Evolutionary conservation across 768 basidiomycete genomes (phyloP), one percentile per base, ranked within the genome.

Genomic region (Leucocoprinus birnbaumii): DNA sequence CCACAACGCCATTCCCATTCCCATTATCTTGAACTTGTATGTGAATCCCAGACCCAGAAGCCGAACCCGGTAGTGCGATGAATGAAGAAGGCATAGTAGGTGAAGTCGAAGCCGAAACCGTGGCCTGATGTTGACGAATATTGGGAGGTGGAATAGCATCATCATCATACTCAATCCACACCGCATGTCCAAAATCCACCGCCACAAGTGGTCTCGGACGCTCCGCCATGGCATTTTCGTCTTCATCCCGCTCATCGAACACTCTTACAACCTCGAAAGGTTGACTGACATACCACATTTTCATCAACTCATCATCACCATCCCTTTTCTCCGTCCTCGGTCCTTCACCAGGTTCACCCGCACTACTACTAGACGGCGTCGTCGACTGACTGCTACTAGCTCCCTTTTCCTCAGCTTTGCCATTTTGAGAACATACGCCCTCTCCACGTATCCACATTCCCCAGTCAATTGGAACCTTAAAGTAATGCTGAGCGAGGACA

Each of bases 151-250:
- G 66, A 13, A 68, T 63, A n/a, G 68, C 68, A 48, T 55, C 70
- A 60, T 68, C 73, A 59, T 59, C 63, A 61, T 84, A 82, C 62
- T 89, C 87, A 45, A 94, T 82, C 82, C 91, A 89, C 34, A 91
- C 86, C 16, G 92, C 88, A 62, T 93, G 91, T 40, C 90, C 89
- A 71, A 94, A 95, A 64, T 94, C 84, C 6, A 94, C 86, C 0
- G 87, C 87, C n/a, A 89, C 82, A 13, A 89, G 75, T 21, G 87
- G 87, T 2, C 87, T 75, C 18, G 84, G 83, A 3, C 83, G 74
- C 26, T 82, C 83, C 24, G 35, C 37, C 53, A 63, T 57, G 2
- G 58, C 61, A 0, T 62, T 66, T 1, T 70, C 75, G 14, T 73
- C 71, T 8, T 77, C 78, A 14, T 74, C 74, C 11, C 66, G 62